phyloP scores from a whole-genome alignment of 2,329 filamentous ascomycete species.

The Dryadomyces quercivorus region DNA sequence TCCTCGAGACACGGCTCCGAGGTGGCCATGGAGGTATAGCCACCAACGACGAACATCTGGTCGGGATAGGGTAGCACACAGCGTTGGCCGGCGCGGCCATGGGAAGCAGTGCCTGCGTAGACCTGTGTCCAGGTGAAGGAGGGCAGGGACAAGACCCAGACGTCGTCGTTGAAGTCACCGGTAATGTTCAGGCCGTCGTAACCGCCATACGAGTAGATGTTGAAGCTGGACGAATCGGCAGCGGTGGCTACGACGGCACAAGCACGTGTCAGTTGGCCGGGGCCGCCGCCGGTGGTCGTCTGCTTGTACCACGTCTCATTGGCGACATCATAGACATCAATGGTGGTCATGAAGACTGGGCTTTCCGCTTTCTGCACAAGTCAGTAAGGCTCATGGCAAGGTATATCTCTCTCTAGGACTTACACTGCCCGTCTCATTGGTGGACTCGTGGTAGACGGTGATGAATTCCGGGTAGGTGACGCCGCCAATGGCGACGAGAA shows the following conservation, averaged over 20 bases:
- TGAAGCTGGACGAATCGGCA: conserved; percentile 60
- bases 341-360: conserved; percentile 55
- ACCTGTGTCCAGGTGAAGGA: conserved; percentile 66
- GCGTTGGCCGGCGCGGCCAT: conserved; percentile 57
- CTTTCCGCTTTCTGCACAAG: conserved; percentile 44
- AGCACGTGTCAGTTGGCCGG: conserved; percentile 46
- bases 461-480: conserved; percentile 48
- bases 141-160: conserved; percentile 71
- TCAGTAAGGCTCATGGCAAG: not conserved
- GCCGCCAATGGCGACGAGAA: conserved; percentile 67
- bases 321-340: conserved; percentile 70
- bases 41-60: conserved; percentile 70
- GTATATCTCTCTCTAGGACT: conserved; percentile 10
- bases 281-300: conserved; percentile 50
- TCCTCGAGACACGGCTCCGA: conserved; percentile 32
- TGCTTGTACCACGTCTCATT: conserved; percentile 64
- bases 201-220: conserved; percentile 77
- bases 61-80: conserved; percentile 66
- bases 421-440: conserved; percentile 27
- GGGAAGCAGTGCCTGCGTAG: conserved; percentile 30
- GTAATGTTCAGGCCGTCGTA: conserved; percentile 40
- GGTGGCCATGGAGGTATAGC: conserved; percentile 33
- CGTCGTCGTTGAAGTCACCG: conserved; percentile 44
- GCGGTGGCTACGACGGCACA: conserved; percentile 66
- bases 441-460: conserved; percentile 15